phyloP scores from a whole-genome alignment of 768 basidiomycete species.

The Boletellus sp. region DNA sequence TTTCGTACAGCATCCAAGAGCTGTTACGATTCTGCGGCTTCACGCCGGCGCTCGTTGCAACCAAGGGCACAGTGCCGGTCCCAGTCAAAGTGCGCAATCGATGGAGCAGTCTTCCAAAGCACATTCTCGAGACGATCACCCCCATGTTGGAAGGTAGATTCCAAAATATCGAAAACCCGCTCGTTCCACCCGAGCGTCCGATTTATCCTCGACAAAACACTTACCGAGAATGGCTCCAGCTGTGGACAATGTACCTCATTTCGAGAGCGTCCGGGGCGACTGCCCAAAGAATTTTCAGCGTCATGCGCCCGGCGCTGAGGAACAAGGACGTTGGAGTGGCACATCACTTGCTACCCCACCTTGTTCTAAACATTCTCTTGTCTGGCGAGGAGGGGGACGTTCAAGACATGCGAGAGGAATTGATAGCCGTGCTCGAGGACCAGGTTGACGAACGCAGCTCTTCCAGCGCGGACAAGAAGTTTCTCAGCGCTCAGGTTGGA shows the following conservation, averaged over 20 bases:
- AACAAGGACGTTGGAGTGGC: constrained; percentile 95
- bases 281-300: constrained; percentile 70
- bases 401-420: constrained; percentile 66
- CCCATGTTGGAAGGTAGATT: constrained; percentile 76
- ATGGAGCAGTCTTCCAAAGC: constrained; percentile 79
- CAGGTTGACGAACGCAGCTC: constrained; percentile 64
- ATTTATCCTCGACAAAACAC: constrained; percentile 75
- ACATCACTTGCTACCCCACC: constrained; percentile 84
- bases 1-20: constrained; percentile 92
- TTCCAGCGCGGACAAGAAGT: constrained; percentile 71
- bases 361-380: constrained; percentile 81
- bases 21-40: constrained; percentile 85
- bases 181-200: constrained; percentile 52
- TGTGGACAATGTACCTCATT: constrained; percentile 84
- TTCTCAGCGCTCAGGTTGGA: constrained; percentile 89
- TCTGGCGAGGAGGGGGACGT: constrained; percentile 64
- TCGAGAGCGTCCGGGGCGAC: constrained; percentile 51
- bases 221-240: constrained; percentile 95
- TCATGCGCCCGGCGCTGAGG: constrained; percentile 72
- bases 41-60: constrained; percentile 64
- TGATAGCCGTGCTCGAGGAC: constrained; percentile 79
- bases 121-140: constrained; percentile 80
- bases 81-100: constrained; percentile 64
- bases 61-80: constrained; percentile 47
- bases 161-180: constrained; percentile 43